These are phyloP conservation scores for Xylaria hypoxylon DNA, from an alignment of 2,329 filamentous ascomycete genomes.

Conservation along the genomic window DNA sequence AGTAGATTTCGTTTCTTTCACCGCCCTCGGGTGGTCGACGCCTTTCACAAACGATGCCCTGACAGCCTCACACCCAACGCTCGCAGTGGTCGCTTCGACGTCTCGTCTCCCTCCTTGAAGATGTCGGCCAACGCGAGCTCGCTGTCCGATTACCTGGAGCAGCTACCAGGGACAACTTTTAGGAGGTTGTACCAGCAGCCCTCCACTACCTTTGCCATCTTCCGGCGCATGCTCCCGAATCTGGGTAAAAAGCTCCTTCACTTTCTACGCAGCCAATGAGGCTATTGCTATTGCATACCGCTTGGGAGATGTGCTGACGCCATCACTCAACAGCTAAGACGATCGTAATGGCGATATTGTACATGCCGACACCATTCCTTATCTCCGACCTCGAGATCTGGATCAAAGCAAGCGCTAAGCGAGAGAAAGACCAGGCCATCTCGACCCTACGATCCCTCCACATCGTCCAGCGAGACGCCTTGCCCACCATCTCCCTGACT, in stretches of 20 bases:
- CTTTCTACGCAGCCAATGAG: not conserved
- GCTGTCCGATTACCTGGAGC: constrained; percentile 91
- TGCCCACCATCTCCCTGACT: constrained; percentile 80
- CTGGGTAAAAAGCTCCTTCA: constrained; percentile 70
- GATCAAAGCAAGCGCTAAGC: constrained; percentile 75
- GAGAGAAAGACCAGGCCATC: constrained; percentile 85
- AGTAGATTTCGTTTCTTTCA: not conserved
- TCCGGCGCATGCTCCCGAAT: constrained; percentile 95
- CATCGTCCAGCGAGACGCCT: constrained; percentile 79
- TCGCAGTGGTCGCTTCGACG: constrained; percentile 30
- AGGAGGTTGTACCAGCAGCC: constrained; percentile 94
- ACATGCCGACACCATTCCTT: constrained; percentile 83
- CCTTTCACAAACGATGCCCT: constrained; percentile 19
- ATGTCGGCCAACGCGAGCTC: constrained; percentile 54
- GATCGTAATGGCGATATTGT: constrained; percentile 95
- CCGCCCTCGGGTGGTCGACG: constrained; percentile 10
- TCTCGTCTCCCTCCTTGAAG: constrained; percentile 18
- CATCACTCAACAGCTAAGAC: constrained; percentile 76
- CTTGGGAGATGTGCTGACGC: constrained; percentile 18
- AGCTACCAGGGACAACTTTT: constrained; percentile 89
- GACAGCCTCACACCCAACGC: constrained; percentile 32
- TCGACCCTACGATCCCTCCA: constrained; percentile 86
- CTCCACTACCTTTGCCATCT: constrained; percentile 93
- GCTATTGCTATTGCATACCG: not conserved
- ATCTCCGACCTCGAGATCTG: constrained; percentile 86